phyloP scores from a whole-genome alignment of 768 basidiomycete species.

The Tulasnella sp. region DNA sequence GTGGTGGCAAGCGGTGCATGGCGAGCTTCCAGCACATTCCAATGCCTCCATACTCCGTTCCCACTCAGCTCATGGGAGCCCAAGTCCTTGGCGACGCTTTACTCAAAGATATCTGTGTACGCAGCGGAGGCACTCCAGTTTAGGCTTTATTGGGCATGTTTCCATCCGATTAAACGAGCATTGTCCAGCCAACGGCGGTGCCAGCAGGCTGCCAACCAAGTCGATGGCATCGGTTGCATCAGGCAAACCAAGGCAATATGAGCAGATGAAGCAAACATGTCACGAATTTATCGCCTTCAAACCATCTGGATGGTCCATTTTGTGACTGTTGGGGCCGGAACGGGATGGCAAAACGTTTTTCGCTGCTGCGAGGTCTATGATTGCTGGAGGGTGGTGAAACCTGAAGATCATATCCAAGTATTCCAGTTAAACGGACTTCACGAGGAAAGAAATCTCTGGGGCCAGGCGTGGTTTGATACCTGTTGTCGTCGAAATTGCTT shows the following conservation, averaged over 20 bases:
- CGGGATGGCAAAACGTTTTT: neutral
- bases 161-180: neutral
- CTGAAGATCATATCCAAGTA: neutral
- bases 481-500: neutral
- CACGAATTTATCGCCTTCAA: too few relatives aligned
- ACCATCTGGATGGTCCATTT: too few relatives aligned
- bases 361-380: neutral
- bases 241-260: too few relatives aligned
- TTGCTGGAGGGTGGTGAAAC: neutral
- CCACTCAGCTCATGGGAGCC: neutral
- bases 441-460: neutral
- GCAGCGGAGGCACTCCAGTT: neutral
- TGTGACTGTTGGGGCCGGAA: neutral
- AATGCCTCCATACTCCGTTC: neutral
- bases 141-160: neutral
- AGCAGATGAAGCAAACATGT: too few relatives aligned
- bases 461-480: neutral
- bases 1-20: neutral
- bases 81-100: neutral
- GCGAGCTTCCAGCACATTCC: neutral
- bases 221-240: too few relatives aligned
- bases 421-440: neutral
- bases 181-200: neutral
- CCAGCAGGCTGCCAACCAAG: too few relatives aligned
- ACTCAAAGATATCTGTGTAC: neutral